These are phyloP conservation scores for Pseudogymnoascus verrucosus DNA, from an alignment of 2,329 filamentous ascomycete genomes.

Conservation along the genomic window DNA sequence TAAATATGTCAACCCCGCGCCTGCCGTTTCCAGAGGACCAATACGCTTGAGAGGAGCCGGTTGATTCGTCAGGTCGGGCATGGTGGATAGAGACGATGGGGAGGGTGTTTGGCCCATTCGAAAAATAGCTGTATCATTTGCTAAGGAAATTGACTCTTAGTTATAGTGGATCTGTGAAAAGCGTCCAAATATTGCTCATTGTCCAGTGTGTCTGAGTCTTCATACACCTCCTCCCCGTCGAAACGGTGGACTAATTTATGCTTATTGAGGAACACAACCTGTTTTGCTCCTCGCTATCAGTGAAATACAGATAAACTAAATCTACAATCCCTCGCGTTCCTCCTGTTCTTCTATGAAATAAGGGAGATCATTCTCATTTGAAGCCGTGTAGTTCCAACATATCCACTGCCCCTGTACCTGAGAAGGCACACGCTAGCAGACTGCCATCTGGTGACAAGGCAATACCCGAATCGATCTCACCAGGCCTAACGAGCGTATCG, in stretches of 20 bases:
- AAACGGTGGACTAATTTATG: background rate
- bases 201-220: background rate
- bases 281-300: background rate
- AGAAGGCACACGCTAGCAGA: background rate
- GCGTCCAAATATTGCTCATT: background rate
- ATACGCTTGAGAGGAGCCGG: no score
- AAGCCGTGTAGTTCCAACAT: background rate
- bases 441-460: constrained; percentile 2
- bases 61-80: no score
- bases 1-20: no score
- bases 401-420: background rate
- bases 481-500: background rate
- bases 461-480: background rate
- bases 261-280: background rate
- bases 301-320: background rate
- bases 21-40: no score
- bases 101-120: no score
- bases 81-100: no score
- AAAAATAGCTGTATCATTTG: background rate
- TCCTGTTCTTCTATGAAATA: background rate
- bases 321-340: background rate
- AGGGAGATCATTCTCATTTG: background rate
- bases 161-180: background rate
- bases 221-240: background rate
- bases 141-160: background rate